These are phyloP conservation scores for Calocera cornea DNA, from an alignment of 768 basidiomycete species.

Conservation along the genomic window DNA sequence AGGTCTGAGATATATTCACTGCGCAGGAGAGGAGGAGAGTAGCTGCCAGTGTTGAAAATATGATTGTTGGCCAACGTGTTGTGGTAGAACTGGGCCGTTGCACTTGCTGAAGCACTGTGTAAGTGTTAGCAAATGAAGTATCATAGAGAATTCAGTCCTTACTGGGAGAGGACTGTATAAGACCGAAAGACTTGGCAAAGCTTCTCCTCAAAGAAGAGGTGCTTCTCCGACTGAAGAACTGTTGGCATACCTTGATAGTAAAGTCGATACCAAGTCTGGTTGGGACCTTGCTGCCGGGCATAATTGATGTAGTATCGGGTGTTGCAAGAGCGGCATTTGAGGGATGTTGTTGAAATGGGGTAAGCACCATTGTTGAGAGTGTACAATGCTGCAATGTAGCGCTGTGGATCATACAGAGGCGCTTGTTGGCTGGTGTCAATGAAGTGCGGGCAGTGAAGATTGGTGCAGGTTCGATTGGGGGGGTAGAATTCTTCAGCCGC, in stretches of 20 bases:
- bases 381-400: not conserved
- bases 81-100: not conserved
- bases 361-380: not conserved
- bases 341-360: not conserved
- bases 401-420: not conserved
- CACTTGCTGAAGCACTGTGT: not conserved
- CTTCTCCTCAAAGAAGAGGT: not conserved
- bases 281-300: not conserved
- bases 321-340: not conserved
- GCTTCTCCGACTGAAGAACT: not conserved
- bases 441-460: no score
- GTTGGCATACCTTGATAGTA: not conserved
- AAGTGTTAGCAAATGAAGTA: not conserved
- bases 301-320: not conserved
- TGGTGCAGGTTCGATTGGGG: no score
- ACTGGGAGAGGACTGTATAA: not conserved
- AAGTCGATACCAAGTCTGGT: not conserved
- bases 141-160: not conserved
- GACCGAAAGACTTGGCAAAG: not conserved
- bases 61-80: not conserved
- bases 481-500: no score
- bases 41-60: not conserved
- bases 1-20: not conserved
- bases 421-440: no score
- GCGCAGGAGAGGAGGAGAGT: not conserved